Evolutionary conservation across 768 basidiomycete genomes (phyloP).

Genomic region (Mycena crocata): DNA sequence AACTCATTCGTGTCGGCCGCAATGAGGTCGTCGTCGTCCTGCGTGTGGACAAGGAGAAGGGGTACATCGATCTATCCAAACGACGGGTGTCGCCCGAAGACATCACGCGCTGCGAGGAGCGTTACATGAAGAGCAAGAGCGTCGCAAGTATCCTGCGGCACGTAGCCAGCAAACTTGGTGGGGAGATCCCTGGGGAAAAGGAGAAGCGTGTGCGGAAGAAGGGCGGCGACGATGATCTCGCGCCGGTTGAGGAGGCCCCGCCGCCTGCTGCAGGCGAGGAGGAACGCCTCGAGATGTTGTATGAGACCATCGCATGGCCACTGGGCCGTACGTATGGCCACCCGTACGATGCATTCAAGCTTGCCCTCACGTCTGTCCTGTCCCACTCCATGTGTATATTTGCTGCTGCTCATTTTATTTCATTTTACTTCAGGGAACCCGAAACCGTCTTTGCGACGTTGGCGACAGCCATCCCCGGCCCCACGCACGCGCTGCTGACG

Average conservation of each 20-base stretch:
- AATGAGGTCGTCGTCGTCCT: slow-evolving; percentile 99
- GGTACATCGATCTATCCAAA: slow-evolving; percentile 99
- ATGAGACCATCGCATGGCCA: slow-evolving; percentile 94
- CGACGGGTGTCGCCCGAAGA: slow-evolving; percentile 98
- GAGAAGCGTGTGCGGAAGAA: slow-evolving; percentile 62
- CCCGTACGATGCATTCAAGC: slow-evolving; percentile 97
- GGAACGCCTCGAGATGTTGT: slow-evolving; percentile 84
- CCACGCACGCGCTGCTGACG: slow-evolving; percentile 73
- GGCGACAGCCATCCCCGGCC: slow-evolving; percentile 62
- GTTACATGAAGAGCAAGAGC: slow-evolving; percentile 97
- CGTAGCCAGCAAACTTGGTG: slow-evolving; percentile 81
- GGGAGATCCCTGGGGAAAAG: slow-evolving; percentile 51
- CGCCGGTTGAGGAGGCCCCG: slow-evolving; percentile 47
- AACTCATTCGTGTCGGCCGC: slow-evolving; percentile 95
- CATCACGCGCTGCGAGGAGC: slow-evolving; percentile 98
- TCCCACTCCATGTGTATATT: no score
- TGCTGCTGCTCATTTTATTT: slow-evolving; percentile 5
- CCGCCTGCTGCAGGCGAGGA: slow-evolving; percentile 69
- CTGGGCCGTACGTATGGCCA: slow-evolving; percentile 93
- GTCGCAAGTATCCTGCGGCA: slow-evolving; percentile 94
- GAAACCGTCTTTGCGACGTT: slow-evolving; percentile 87
- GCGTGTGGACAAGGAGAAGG: slow-evolving; percentile 99
- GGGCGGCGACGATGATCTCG: slow-evolving; percentile 55
- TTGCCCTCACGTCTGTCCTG: slow-evolving; percentile 88
- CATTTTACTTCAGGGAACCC: slow-evolving; percentile 46